These are phyloP conservation scores for Carallia brachiata DNA, from an alignment of 345 rosid genomes.

Conservation along the genomic window DNA sequence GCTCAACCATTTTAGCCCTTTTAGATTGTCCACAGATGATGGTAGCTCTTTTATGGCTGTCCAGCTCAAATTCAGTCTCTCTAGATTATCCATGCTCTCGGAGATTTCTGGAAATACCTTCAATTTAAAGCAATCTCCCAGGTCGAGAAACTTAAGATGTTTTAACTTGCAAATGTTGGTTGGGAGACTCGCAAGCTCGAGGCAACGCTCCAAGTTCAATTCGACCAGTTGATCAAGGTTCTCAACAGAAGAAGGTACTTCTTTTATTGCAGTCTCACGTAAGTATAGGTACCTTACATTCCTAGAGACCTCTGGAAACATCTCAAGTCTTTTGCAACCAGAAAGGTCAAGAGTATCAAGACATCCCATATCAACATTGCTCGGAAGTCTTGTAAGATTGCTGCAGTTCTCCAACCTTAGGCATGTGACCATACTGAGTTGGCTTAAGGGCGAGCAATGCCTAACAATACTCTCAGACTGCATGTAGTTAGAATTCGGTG, in stretches of 20 bases:
- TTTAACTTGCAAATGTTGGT: too few relatives aligned
- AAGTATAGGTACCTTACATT: too few relatives aligned
- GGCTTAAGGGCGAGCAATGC: background rate
- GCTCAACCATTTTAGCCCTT: too few relatives aligned
- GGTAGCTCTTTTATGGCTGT: too few relatives aligned
- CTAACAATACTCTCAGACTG: background rate
- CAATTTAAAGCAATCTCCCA: too few relatives aligned
- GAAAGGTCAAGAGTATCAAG: conserved; percentile 14
- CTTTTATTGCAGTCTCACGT: background rate
- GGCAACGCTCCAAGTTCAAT: conserved; percentile 3
- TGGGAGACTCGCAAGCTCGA: background rate
- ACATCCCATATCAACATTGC: background rate
- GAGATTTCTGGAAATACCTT: too few relatives aligned
- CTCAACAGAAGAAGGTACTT: conserved; percentile 13
- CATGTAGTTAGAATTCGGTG: too few relatives aligned
- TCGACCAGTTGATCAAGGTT: background rate
- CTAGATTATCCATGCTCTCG: too few relatives aligned
- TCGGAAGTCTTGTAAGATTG: conserved; percentile 6
- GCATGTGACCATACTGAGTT: background rate
- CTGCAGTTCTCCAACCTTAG: background rate
- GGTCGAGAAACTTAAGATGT: background rate
- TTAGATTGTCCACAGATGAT: too few relatives aligned
- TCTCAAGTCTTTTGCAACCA: background rate
- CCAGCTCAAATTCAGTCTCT: too few relatives aligned
- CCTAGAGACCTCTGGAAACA: too few relatives aligned